Evolutionary conservation across 1,284 basidiomycete species (phyloP), one percentile per base, ranked within the genome.

Genomic region (Rhodotorula sp.): DNA sequence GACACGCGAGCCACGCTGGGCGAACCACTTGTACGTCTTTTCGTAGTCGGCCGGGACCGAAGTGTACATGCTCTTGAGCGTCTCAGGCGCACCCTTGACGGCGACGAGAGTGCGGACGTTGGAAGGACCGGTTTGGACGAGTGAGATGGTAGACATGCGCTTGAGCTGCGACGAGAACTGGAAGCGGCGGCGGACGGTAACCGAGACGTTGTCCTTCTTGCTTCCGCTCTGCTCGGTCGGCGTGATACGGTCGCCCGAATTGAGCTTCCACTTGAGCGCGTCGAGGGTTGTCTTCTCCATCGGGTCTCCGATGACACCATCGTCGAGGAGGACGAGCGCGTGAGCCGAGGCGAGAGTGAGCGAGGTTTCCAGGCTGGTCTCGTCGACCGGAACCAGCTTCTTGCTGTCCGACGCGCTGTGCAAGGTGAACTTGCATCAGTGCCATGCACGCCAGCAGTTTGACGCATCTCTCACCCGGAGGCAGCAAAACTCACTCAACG

Each of bases 261-360:
- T 85, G 29, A 99, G 82, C 75, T 89, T 88, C 96, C 96, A 99
- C 70, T 92, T 89, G 60, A 99, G 86, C 2, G 93, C 91, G 76
- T 94, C 92, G 23, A 99, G 84, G 0, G 96, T 96, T 1, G 92
- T 96, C 84, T 96, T 96, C 82, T 99, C 96, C 96, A 99, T 99
- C 0, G 97, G 96, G 81, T 99, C 97, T 21, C 96, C 97, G 49
- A 99, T 95, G 51, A 97, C 85, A 6, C 93, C 96, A 79, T 86
- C 86, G 76, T 93, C 91, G 52, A 99, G 86, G 64, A 92, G 86
- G 29, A 99, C 96, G 5, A 99, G 85, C 0, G 97, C 95, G 80
- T 99, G 97, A 0, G 97, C 95, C 12, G 93, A 89, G 58, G 96
- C 96, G 20, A 99, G 87, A 68, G 93, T 92, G 0, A 92, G 84